A percentile compares a stretch with the other conserved stretches of the same genome.
Evolutionary conservation across 805 yeast species (phyloP).

Genomic region (Komagataella phaffii): DNA sequence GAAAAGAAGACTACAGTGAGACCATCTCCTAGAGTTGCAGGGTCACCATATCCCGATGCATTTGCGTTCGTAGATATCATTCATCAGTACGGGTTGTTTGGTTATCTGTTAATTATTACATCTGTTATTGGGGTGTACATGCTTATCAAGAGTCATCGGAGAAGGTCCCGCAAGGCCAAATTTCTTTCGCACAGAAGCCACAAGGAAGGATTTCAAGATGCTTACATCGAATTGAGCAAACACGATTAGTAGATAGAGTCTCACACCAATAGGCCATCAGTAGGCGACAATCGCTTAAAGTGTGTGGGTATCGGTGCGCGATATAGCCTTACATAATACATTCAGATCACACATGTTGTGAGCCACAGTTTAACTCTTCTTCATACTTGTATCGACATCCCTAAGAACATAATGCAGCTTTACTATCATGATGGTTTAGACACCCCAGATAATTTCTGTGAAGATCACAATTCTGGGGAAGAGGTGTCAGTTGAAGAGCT

Average conservation of each 20-base stretch:
- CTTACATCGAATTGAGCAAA: not conserved
- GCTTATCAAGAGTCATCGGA: not conserved
- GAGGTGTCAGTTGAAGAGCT: slow-evolving; percentile 37
- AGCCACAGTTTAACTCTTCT: not conserved
- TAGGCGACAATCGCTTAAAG: not conserved
- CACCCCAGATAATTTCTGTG: slow-evolving; percentile 40
- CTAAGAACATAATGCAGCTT: slow-evolving; percentile 21
- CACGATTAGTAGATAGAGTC: not conserved
- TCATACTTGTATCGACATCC: not conserved
- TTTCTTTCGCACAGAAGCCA: not conserved
- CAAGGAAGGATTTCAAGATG: not conserved
- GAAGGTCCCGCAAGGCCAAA: not conserved
- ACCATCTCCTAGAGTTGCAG: slow-evolving; percentile 18
- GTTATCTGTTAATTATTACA: slow-evolving; percentile 18
- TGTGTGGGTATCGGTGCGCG: not conserved
- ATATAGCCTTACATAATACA: not conserved
- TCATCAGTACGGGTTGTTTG: slow-evolving; percentile 29
- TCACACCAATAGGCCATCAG: too few species aligned
- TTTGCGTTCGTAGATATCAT: slow-evolving; percentile 28
- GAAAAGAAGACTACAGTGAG: slow-evolving; percentile 3
- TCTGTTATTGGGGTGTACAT: not conserved
- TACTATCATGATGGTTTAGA: slow-evolving; percentile 57
- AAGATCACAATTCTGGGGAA: slow-evolving; percentile 60
- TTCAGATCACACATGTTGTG: not conserved
- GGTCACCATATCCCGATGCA: slow-evolving; percentile 26